Evolutionary conservation across 2,329 filamentous ascomycete genomes (phyloP), one percentile per base, ranked within the genome.

Genomic region (Colletotrichum sublineola): DNA sequence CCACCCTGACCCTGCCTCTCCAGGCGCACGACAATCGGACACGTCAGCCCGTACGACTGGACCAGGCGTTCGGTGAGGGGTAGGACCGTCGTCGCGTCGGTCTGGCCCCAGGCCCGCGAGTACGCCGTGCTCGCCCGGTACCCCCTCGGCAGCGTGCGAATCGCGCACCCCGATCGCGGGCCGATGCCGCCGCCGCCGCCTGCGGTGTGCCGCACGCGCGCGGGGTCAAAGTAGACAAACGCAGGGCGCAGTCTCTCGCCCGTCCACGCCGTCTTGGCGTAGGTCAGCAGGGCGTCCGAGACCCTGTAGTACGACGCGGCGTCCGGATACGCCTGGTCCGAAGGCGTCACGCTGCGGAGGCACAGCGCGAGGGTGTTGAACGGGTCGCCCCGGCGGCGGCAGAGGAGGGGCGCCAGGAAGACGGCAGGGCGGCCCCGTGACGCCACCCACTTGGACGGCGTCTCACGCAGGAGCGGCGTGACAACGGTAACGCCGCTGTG

Each of bases 341-440:
- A 7, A 5, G 24, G 8, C 24, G 8, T 33, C 8, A 24, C 31
- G 4, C 44, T 62, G 29, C 44, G 24, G 9, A 63, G 18, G 15
- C 46, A 31, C 1, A 63, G n/a, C 24, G 61, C 61, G 61, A 63
- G 40, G n/a, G 9, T 31, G 33, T 63, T 63, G 33, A 63, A 36
- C 1, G 20, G 15, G 2, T 63, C 18, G n/a, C 5, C 40, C 4
- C 33, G 14, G 2, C 33, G 46, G 5, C 24, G 46, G 20, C 61
- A 63, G 11, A 38, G 61, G 4, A 63, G 24, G 8, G 61, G 48
- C n/a, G 61, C 61, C 6, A 63, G 48, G 36, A 40, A 63, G 6
- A 40, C 36, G 33, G 6, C 12, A 24, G 14, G 3, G 2, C 5
- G 33, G 6, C 44, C 5, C 14, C 11, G 7, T 18, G 9, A 2